These are phyloP conservation scores for Fusarium dlaminii DNA, from an alignment of 2,329 filamentous ascomycete genomes.

Conservation along the genomic window DNA sequence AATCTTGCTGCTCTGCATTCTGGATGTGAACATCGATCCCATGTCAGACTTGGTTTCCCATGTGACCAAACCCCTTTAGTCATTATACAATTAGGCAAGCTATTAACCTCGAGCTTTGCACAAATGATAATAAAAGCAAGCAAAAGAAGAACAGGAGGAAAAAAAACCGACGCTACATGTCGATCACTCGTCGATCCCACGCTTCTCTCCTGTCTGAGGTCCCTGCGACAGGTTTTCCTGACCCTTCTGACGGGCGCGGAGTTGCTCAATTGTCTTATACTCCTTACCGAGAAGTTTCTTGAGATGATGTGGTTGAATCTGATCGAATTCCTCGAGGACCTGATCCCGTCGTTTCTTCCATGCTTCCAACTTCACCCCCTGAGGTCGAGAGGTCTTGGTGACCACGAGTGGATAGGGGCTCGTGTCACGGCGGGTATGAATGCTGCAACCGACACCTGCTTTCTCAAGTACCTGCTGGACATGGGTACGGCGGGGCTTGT, in stretches of 20 bases:
- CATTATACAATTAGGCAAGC: too few relatives aligned
- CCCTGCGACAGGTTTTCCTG: background rate
- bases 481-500: constrained; percentile 32
- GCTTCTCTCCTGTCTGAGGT: constrained; percentile 3
- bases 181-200: background rate
- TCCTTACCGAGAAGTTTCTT: constrained; percentile 2
- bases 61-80: background rate
- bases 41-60: background rate
- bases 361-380: background rate
- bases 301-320: background rate
- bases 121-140: too few relatives aligned
- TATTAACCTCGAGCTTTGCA: too few relatives aligned
- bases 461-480: constrained; percentile 29
- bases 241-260: background rate
- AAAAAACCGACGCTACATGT: too few relatives aligned
- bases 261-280: background rate
- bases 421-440: constrained; percentile 21
- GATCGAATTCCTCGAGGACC: background rate
- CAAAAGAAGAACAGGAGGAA: too few relatives aligned
- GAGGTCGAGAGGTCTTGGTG: constrained; percentile 32
- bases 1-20: background rate
- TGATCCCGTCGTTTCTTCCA: background rate
- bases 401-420: constrained; percentile 34
- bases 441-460: constrained; percentile 28
- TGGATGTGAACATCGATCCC: background rate